Evolutionary conservation across 768 basidiomycete genomes (phyloP).

Genomic region (Serpula lacrymans): DNA sequence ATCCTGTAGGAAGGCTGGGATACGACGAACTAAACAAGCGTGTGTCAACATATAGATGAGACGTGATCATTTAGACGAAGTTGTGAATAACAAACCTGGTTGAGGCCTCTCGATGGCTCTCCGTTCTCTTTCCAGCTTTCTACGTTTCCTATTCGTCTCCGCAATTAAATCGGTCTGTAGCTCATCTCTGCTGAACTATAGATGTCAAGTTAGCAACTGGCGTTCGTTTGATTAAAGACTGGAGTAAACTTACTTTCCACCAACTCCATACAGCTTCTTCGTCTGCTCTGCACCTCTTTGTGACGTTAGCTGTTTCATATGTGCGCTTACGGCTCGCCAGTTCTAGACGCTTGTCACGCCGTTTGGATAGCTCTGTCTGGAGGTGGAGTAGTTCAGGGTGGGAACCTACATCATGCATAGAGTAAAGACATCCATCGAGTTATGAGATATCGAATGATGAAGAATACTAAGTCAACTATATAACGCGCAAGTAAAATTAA

Average conservation of each 20-base stretch:
- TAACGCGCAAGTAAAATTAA: not conserved
- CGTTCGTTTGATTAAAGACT: not conserved
- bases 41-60: not conserved
- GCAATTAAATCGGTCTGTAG: slow-evolving; percentile 87
- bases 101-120: slow-evolving; percentile 73
- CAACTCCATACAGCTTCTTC: slow-evolving; percentile 82
- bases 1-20: slow-evolving; percentile 53
- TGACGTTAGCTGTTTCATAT: slow-evolving; percentile 62
- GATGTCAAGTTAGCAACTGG: slow-evolving; percentile 1
- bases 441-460: not conserved
- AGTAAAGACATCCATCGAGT: too few species aligned
- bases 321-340: slow-evolving; percentile 73
- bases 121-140: slow-evolving; percentile 83
- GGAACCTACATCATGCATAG: slow-evolving; percentile 49
- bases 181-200: slow-evolving; percentile 70
- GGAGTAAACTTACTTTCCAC: slow-evolving; percentile 69
- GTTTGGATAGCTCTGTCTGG: slow-evolving; percentile 70
- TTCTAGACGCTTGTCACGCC: slow-evolving; percentile 78
- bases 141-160: slow-evolving; percentile 82
- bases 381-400: slow-evolving; percentile 88
- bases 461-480: slow-evolving; percentile 1
- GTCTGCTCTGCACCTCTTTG: slow-evolving; percentile 61
- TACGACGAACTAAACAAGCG: slow-evolving; percentile 47
- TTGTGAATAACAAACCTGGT: slow-evolving; percentile 43
- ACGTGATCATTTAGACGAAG: too few species aligned